Evolutionary conservation across 2,329 filamentous ascomycete species (phyloP).

Genomic region (Stachybotrys chlorohalonatus): DNA sequence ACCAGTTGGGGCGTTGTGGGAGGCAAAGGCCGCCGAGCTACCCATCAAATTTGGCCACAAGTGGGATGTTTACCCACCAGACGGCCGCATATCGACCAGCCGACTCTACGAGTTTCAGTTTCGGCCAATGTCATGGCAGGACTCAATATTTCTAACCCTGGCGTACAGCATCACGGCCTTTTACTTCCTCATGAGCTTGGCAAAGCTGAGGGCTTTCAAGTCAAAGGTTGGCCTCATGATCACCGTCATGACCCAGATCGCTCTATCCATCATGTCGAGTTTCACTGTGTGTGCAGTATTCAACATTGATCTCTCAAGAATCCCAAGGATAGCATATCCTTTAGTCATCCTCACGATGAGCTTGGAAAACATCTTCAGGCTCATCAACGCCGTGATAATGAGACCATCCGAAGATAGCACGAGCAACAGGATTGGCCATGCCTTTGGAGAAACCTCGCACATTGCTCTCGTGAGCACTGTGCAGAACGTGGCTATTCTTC

Average conservation of each 20-base stretch:
- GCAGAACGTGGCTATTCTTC: conserved; percentile 61
- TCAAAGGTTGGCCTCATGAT: conserved; percentile 64
- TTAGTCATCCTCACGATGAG: conserved; percentile 70
- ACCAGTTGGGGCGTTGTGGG: conserved; percentile 56
- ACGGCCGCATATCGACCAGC: conserved; percentile 43
- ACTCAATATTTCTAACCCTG: conserved; percentile 52
- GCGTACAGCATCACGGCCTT: conserved; percentile 55
- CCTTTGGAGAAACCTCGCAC: conserved; percentile 64
- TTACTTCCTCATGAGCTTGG: conserved; percentile 60
- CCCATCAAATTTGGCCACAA: conserved; percentile 37
- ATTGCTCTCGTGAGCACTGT: conserved; percentile 57
- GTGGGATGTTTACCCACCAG: conserved; percentile 58
- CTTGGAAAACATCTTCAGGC: conserved; percentile 67
- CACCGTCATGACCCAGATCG: conserved; percentile 61
- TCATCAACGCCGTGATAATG: conserved; percentile 69
- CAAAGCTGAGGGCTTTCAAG: conserved; percentile 65
- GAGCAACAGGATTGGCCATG: conserved; percentile 60
- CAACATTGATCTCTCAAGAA: conserved; percentile 64
- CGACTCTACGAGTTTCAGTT: conserved; percentile 73
- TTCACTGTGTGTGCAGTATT: conserved; percentile 72
- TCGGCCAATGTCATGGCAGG: conserved; percentile 59
- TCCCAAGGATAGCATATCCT: conserved; percentile 67
- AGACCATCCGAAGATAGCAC: conserved; percentile 62
- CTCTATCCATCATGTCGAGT: conserved; percentile 66
- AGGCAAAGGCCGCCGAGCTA: conserved; percentile 46